phyloP scores from a whole-genome alignment of 176 grass and related monocot species.

The Pharus latifolius region DNA sequence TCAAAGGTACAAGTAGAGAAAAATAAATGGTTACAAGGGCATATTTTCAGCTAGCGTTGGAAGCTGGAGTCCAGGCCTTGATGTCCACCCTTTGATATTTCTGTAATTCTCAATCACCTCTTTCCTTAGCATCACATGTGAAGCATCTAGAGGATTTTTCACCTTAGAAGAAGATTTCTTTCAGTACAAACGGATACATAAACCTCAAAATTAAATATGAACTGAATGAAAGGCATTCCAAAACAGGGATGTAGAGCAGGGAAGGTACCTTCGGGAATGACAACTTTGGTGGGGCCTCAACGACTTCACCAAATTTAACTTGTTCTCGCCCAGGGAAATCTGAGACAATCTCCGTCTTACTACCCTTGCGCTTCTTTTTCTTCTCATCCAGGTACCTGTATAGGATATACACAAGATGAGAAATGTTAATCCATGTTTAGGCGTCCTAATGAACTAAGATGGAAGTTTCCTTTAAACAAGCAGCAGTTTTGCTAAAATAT shows the following conservation, averaged over 20 bases:
- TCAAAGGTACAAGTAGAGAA: neutral
- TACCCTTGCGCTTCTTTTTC: conserved; percentile 78
- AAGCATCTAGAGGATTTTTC: conserved; percentile 53
- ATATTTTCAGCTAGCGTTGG: conserved; percentile 37
- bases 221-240: neutral
- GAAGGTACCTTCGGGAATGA: conserved; percentile 66
- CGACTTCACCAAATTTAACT: conserved; percentile 81
- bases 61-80: conserved; percentile 77
- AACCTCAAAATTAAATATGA: neutral
- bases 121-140: conserved; percentile 61
- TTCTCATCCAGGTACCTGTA: conserved; percentile 74
- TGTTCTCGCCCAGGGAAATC: conserved; percentile 68
- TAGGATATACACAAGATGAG: neutral
- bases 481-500: neutral
- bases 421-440: neutral
- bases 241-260: neutral
- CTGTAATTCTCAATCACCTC: conserved; percentile 74
- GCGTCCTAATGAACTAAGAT: neutral
- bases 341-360: conserved; percentile 26
- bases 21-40: conserved; percentile 12
- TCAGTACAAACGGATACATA: neutral
- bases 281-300: conserved; percentile 80
- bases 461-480: neutral
- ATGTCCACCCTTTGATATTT: conserved; percentile 71
- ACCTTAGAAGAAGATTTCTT: conserved; percentile 15